These are phyloP conservation scores for Davidsoniella eucalypti DNA, from an alignment of 2,329 filamentous ascomycete species.

Conservation along the genomic window DNA sequence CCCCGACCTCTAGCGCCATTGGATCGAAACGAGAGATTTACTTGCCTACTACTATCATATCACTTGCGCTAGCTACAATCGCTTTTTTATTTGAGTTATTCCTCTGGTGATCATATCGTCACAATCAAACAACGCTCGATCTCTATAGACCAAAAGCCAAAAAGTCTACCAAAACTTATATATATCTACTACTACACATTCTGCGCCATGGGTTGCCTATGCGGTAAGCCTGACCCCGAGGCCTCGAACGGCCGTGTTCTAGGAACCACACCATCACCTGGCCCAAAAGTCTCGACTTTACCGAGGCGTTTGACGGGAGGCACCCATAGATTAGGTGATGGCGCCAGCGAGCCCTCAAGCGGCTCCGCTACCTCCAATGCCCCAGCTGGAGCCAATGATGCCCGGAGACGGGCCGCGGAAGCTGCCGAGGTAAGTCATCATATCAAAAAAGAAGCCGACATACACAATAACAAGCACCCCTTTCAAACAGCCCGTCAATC, in stretches of 20 bases:
- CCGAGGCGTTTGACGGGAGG: neutral
- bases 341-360: neutral
- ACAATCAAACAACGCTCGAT: neutral
- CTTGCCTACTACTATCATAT: too few species aligned
- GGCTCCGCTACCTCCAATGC: conserved; percentile 7
- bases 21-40: too few species aligned
- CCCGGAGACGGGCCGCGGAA: conserved; percentile 6
- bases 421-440: conserved; percentile 7
- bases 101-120: neutral
- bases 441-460: neutral
- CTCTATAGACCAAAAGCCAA: too few species aligned
- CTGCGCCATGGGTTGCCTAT: conserved; percentile 64
- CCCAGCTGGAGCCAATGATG: conserved; percentile 9
- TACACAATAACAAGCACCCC: neutral
- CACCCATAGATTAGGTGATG: conserved; percentile 4
- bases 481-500: neutral
- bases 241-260: conserved; percentile 56
- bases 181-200: neutral
- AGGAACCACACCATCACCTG: conserved; percentile 31
- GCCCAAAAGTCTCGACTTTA: conserved; percentile 15
- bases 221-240: conserved; percentile 58
- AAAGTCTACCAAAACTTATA: too few species aligned
- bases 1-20: too few species aligned
- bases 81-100: neutral
- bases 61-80: neutral